These are phyloP conservation scores for Naganishia albida DNA, from an alignment of 1,284 basidiomycete species.

Conservation along the genomic window DNA sequence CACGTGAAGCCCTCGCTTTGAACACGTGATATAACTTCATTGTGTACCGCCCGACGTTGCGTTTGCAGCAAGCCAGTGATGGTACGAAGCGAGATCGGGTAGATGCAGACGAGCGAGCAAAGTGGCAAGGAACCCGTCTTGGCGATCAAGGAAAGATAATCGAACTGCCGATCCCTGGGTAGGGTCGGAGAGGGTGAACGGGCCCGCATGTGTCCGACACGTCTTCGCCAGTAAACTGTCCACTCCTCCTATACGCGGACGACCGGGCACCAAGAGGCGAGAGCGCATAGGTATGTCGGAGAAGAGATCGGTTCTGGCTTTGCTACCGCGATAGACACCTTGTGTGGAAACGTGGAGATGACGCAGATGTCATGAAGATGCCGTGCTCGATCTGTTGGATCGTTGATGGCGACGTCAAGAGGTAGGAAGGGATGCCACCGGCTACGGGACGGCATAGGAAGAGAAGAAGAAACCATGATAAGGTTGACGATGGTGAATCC, in stretches of 20 bases:
- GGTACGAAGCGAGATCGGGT: slow-evolving; percentile 23
- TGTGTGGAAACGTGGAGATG: slow-evolving; percentile 17
- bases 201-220: slow-evolving; percentile 7
- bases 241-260: slow-evolving; percentile 2
- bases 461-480: slow-evolving; percentile 4
- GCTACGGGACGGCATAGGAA: not conserved
- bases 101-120: slow-evolving; percentile 5
- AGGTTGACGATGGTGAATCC: slow-evolving; percentile 8
- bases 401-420: slow-evolving; percentile 7
- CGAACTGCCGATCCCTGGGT: not conserved
- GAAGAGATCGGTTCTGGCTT: slow-evolving; percentile 20
- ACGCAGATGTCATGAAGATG: not conserved
- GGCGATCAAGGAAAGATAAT: slow-evolving; percentile 17
- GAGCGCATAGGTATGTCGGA: slow-evolving; percentile 2
- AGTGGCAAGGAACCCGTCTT: slow-evolving; percentile 17
- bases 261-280: slow-evolving; percentile 1
- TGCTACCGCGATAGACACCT: not conserved
- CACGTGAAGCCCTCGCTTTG: not conserved
- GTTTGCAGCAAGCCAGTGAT: slow-evolving; percentile 12
- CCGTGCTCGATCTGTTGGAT: slow-evolving; percentile 21
- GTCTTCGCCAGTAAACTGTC: slow-evolving; percentile 25
- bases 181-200: slow-evolving; percentile 4
- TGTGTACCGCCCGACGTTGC: slow-evolving; percentile 1
- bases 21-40: slow-evolving; percentile 14
- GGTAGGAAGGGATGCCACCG: not conserved